Evolutionary conservation across 352 stramenopile species (phyloP).

Genomic region (Elongisporangium prolatum): DNA sequence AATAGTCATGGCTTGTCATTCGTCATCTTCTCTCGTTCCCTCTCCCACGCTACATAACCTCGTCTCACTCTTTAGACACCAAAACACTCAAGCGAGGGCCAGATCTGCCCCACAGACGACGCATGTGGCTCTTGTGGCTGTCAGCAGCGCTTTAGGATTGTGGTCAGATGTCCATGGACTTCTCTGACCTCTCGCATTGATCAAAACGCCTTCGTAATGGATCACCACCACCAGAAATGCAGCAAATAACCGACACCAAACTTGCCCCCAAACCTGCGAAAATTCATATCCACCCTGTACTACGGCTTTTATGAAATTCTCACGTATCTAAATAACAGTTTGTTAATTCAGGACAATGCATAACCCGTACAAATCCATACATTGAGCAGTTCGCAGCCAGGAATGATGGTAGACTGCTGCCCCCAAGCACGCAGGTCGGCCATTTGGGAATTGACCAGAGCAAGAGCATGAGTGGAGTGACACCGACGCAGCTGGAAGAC

Average conservation of each 20-base stretch:
- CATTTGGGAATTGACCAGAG: neutral
- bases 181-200: neutral
- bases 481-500: conserved; percentile 41
- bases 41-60: neutral
- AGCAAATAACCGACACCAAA: neutral
- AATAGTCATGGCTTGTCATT: too few relatives aligned
- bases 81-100: neutral
- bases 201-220: neutral
- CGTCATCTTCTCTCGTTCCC: too few relatives aligned
- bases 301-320: too few relatives aligned
- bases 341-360: neutral
- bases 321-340: neutral
- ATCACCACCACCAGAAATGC: neutral
- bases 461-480: conserved; percentile 38
- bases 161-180: neutral
- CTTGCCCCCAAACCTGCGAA: neutral
- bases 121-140: neutral
- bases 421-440: neutral
- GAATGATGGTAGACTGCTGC: neutral
- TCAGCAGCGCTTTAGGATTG: neutral
- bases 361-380: neutral
- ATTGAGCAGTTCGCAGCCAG: neutral
- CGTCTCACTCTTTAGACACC: neutral
- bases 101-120: neutral
- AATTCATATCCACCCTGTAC: neutral